Percentiles rank a stretch among this genome's conserved stretches.
Evolutionary conservation across 1,284 basidiomycete species (phyloP).

Genomic region (Ceratobasidium sp.): DNA sequence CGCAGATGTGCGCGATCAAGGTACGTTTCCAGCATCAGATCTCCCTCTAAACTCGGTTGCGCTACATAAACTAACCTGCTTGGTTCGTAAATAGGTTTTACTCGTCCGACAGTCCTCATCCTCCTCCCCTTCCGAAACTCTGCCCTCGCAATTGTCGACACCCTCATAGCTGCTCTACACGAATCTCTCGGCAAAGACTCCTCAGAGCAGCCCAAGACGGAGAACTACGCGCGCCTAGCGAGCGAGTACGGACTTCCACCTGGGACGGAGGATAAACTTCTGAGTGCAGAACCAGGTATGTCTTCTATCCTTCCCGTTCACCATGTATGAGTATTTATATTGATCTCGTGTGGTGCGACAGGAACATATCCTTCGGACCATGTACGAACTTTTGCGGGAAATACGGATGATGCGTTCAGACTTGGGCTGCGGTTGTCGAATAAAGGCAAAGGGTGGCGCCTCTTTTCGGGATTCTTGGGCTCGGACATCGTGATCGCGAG

Average conservation of each 20-base stretch:
- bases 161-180: slow-evolving; percentile 17
- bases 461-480: slow-evolving; percentile 90
- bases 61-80: neutral
- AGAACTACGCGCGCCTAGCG: slow-evolving; percentile 86
- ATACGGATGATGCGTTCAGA: slow-evolving; percentile 95
- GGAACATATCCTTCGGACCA: slow-evolving; percentile 91
- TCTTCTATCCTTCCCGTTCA: neutral
- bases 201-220: slow-evolving; percentile 66
- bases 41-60: neutral
- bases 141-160: slow-evolving; percentile 61
- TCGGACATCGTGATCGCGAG: slow-evolving; percentile 94
- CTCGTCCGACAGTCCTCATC: slow-evolving; percentile 92
- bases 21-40: neutral
- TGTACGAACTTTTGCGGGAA: slow-evolving; percentile 94
- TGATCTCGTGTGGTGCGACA: slow-evolving; percentile 43
- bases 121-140: slow-evolving; percentile 93
- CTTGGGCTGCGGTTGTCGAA: slow-evolving; percentile 92
- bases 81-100: slow-evolving; percentile 71
- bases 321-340: slow-evolving; percentile 18
- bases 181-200: neutral
- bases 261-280: slow-evolving; percentile 84
- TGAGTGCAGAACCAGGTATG: slow-evolving; percentile 64
- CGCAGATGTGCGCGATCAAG: slow-evolving; percentile 88
- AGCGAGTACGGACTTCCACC: slow-evolving; percentile 85
- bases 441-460: slow-evolving; percentile 77